Percentiles rank a stretch among this genome's conserved stretches.
These are phyloP conservation scores for Pluteus cervinus DNA, from an alignment of 768 basidiomycete genomes.

Conservation along the genomic window DNA sequence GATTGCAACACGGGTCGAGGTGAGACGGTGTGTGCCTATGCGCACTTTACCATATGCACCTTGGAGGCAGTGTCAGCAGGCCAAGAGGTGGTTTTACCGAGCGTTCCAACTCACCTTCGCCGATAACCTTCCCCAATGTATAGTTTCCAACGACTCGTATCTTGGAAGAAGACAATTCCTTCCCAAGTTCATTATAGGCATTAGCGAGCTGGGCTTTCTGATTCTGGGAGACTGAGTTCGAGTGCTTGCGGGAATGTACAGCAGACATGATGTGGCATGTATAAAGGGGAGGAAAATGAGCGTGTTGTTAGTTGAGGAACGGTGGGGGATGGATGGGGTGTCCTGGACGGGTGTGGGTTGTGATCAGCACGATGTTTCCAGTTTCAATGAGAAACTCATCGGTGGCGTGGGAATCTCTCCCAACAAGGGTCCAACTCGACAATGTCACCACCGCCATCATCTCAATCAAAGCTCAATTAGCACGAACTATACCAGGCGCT, in stretches of 20 bases:
- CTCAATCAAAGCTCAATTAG: no score
- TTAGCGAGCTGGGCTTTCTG: constrained; percentile 86
- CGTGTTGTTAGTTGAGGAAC: no score
- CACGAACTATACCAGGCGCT: no score
- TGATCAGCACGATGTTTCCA: no score
- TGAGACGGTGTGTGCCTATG: constrained; percentile 89
- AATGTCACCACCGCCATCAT: no score
- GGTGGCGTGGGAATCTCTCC: no score
- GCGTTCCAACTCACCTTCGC: constrained; percentile 71
- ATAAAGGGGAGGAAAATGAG: constrained; percentile 21
- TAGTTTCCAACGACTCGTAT: constrained; percentile 93
- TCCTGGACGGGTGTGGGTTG: no score
- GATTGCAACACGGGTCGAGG: constrained; percentile 88
- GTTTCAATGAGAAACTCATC: no score
- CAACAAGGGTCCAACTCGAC: no score
- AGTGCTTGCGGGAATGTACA: constrained; percentile 51
- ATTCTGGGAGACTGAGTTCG: constrained; percentile 62
- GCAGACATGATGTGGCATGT: constrained; percentile 41
- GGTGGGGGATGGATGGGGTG: no score
- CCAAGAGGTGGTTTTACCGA: constrained; percentile 1
- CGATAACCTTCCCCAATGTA: constrained; percentile 88
- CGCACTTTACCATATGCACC: constrained; percentile 96
- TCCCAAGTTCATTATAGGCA: constrained; percentile 96
- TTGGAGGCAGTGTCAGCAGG: constrained; percentile 22
- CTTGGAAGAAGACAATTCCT: constrained; percentile 88